Percentiles rank a stretch among this genome's conserved stretches.
Conservation (phyloP, 345 rosid genomes). For the rapeseed (Brassica napus) region DNA sequence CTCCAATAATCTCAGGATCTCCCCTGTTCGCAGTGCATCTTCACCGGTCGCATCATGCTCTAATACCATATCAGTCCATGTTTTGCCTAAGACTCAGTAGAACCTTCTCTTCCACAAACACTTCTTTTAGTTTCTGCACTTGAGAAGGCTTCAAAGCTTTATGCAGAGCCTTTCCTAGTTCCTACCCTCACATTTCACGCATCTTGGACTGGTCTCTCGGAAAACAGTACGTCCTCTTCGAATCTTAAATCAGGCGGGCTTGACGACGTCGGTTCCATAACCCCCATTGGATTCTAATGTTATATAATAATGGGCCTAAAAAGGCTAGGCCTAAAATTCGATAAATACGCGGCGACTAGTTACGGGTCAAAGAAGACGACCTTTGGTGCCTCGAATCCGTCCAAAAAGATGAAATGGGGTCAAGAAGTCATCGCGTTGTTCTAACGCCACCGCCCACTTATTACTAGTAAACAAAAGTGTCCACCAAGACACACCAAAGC, state of each 20-base stretch:
- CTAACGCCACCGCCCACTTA: constrained; percentile 41
- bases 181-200: constrained; percentile 88
- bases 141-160: constrained; percentile 66
- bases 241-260: constrained; percentile 83
- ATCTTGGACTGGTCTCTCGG: constrained; percentile 69
- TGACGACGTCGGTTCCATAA: background rate
- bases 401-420: constrained; percentile 8
- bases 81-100: constrained; percentile 50
- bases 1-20: too few species aligned
- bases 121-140: constrained; percentile 52
- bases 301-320: background rate
- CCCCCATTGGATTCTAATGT: background rate
- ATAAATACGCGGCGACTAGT: constrained; percentile 26
- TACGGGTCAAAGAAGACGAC: constrained; percentile 2
- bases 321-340: background rate
- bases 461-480: constrained; percentile 17
- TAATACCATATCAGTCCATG: constrained; percentile 68
- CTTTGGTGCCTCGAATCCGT: background rate
- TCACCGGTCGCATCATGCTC: constrained; percentile 60
- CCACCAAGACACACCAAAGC: constrained; percentile 27
- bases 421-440: constrained; percentile 30
- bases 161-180: constrained; percentile 59
- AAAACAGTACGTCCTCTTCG: constrained; percentile 70
- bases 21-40: constrained; percentile 48
- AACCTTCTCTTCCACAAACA: constrained; percentile 73